A percentile compares a stretch with the other conserved stretches of the same genome.
These are phyloP conservation scores for Cladophialophora bantiana DNA, from an alignment of 2,329 filamentous ascomycete species.

Conservation along the genomic window DNA sequence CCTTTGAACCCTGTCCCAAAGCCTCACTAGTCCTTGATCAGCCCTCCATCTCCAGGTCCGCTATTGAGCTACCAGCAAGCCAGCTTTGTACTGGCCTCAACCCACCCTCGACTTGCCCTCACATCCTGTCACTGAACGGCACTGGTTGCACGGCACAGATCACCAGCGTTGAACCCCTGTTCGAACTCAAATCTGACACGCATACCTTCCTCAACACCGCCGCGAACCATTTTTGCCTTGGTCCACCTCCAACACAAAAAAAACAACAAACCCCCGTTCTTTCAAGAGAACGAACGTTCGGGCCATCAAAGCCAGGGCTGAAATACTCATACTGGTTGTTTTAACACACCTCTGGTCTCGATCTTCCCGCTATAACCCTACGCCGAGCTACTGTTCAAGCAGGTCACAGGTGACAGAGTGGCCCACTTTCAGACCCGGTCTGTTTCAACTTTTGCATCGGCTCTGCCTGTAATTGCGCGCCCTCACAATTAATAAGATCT, in stretches of 20 bases:
- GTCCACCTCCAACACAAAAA: not conserved
- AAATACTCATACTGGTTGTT: not conserved
- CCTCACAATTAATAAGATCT: not conserved
- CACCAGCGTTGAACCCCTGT: slow-evolving; percentile 13
- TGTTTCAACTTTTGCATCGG: slow-evolving; percentile 3
- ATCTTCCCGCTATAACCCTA: not conserved
- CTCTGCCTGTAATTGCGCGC: not conserved
- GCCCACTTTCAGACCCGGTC: not conserved
- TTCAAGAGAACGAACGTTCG: not conserved
- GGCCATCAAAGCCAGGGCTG: not conserved
- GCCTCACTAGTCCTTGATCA: not conserved
- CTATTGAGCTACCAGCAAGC: not conserved
- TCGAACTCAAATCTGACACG: slow-evolving; percentile 13
- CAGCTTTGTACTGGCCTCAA: not conserved
- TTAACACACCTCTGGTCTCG: not conserved
- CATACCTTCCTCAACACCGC: not conserved
- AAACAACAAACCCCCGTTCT: not conserved
- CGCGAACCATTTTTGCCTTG: not conserved
- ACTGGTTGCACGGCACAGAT: slow-evolving; percentile 1
- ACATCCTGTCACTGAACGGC: slow-evolving; percentile 1
- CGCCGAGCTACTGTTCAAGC: not conserved
- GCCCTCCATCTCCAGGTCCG: not conserved
- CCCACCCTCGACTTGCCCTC: slow-evolving; percentile 8
- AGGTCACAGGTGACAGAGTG: not conserved
- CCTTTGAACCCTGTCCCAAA: not conserved